Evolutionary conservation across 2,329 filamentous ascomycete species (phyloP), one percentile per base, ranked within the genome.

Genomic region (Colletotrichum gloeosporioides): DNA sequence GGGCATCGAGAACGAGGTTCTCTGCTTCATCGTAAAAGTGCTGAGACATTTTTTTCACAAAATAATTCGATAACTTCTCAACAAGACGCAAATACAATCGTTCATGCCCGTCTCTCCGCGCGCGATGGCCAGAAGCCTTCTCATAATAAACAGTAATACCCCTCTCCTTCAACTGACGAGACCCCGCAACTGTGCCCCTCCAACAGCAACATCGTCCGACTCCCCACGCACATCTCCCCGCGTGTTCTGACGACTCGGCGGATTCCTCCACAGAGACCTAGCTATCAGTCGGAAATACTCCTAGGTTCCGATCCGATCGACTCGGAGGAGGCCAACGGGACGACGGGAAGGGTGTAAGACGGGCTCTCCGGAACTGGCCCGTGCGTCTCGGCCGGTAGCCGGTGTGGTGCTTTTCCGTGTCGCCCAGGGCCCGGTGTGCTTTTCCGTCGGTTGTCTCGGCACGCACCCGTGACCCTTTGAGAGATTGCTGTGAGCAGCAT

Each of bases 1-100:
- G 70, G 32, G 74, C 74, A 44, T 74, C 74, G 18, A 76, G 74
- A n/a, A 69, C 64, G 16, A 76, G 73, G 69, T 64, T 61, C 31
- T 76, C 73, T 22, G 73, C 73, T 69, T 76, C 69, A n/a, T 73
- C 73, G 57, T 76, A 76, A 29, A 73, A 73, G 64, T 76, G 73
- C 9, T 64, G 67, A 7, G 70, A 63, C 73, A 76, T 76, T 8
- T 55, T 68, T 9, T 18, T 25, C 15, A 44, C n/a, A 7, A 6
- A 36, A 10, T 16, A 12, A 31, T 9, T 32, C 3, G 16, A 34
- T 6, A 61, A 4, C 9, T 15, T 3, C 8, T 32, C 5, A n/a
- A 25, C 9, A 16, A 39, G 2, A 44, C 2, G 25, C 25, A 53
- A 32, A 15, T 27, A 12, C 16, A 25, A 70, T 27, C 15, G 8